Evolutionary conservation across 257 asterid species (phyloP).

Genomic region (Thymus quinquecostatus): DNA sequence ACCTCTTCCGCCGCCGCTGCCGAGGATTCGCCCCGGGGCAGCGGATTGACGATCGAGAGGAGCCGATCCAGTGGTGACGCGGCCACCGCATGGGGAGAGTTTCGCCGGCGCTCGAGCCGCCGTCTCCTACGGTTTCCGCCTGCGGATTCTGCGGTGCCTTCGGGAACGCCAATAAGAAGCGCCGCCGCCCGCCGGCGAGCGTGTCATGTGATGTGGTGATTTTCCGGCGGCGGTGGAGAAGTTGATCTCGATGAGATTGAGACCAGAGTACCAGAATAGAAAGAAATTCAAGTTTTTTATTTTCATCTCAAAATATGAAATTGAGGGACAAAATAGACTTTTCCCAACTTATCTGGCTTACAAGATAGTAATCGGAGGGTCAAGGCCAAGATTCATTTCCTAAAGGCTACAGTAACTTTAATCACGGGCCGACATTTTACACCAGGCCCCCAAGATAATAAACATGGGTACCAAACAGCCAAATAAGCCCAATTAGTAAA

Average conservation of each 20-base stretch:
- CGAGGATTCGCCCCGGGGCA: conserved; percentile 13
- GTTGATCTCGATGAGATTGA: not conserved
- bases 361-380: no score
- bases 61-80: conserved; percentile 60
- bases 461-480: no score
- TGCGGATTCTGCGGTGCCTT: conserved; percentile 52
- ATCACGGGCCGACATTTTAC: no score
- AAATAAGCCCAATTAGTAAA: no score
- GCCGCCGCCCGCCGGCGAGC: conserved; percentile 49
- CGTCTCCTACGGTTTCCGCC: conserved; percentile 52
- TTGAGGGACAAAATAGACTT: not conserved
- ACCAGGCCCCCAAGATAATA: no score
- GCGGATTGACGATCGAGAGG: conserved; percentile 51
- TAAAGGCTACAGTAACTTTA: no score
- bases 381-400: no score
- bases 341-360: no score
- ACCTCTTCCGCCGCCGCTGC: not conserved
- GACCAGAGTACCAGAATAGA: conserved; percentile 24
- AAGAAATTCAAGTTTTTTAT: conserved; percentile 11
- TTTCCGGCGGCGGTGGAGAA: not conserved
- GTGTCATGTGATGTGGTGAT: conserved; percentile 36
- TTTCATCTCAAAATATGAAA: not conserved
- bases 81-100: conserved; percentile 44
- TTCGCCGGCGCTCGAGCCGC: conserved; percentile 52
- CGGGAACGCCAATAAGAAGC: conserved; percentile 35